Base-by-base conservation (phyloP, 192 early-diverging fungal species). In the Chytriomyces confervae region DNA sequence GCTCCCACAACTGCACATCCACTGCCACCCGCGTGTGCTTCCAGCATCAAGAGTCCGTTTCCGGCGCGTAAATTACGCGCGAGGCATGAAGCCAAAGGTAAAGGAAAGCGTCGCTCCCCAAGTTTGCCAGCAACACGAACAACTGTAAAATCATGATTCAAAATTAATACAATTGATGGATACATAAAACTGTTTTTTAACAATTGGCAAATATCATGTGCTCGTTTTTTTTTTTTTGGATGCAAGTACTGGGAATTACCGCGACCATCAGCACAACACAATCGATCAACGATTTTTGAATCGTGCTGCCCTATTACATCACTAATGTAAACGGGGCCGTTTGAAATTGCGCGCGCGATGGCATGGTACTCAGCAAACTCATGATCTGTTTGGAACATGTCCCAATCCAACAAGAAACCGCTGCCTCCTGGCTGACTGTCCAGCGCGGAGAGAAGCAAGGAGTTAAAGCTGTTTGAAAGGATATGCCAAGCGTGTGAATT, bases 401-500 rank as follows among this genome's bases (percentile, higher is more conserved):
- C 75, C 75, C 75, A 77, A 36, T 77, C 75, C 46, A 65, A 36
- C 36, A 36, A 36, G 36, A 36, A 36, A 36, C 36, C 36, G 36
- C 36, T 36, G 36, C 36, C 36, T 36, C 36, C 36, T 1, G 36
- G 36, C 36, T 43, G 23, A 77, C 23, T 11, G 63, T 65, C 23
- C 7, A n/a, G 18, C 4, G 11, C n/a, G 46, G 60, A 11, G 46
- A 11, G 11, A 13, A 67, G 49, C n/a, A 65, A 45, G 16, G 64
- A 50, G 46, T 65, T 77, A 0, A 68, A 53, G 18, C 64, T 65
- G 66, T 77, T 77, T 13, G 45, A 20, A 9, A 29, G 47, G 48
- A 77, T 53, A 51, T 77, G 75, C 75, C 75, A 77, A 7, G 63
- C 50, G 48, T 77, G 75, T 9, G 75, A 77, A 46, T 65, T 11